Evolutionary conservation across 2,329 filamentous ascomycete genomes (phyloP).

Genomic region (Endocalyx cinctus): DNA sequence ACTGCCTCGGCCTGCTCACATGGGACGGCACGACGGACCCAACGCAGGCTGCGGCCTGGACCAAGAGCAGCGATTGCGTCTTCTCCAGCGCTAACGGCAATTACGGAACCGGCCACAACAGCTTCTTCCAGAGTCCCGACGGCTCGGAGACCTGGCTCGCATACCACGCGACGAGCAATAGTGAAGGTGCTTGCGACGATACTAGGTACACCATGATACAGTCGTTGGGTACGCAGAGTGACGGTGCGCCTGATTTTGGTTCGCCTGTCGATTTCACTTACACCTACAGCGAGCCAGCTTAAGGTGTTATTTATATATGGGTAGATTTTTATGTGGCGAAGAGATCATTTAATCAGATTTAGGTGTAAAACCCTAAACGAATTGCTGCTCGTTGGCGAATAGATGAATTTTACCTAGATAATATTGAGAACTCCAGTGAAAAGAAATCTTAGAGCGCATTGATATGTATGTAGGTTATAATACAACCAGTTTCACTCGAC

Average conservation of each 20-base stretch:
- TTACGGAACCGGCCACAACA: constrained; percentile 54
- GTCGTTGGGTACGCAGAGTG: constrained; percentile 42
- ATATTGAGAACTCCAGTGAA: too few relatives aligned
- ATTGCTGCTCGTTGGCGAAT: too few relatives aligned
- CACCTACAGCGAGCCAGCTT: constrained; percentile 8
- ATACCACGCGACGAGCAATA: constrained; percentile 49
- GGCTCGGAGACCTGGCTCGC: constrained; percentile 50
- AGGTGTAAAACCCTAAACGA: too few relatives aligned
- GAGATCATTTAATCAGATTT: too few relatives aligned
- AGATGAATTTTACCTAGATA: too few relatives aligned
- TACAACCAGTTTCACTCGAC: too few relatives aligned
- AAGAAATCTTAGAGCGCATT: too few relatives aligned
- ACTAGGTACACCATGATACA: constrained; percentile 51
- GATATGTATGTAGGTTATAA: too few relatives aligned
- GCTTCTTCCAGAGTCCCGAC: constrained; percentile 54
- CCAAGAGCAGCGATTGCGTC: constrained; percentile 44
- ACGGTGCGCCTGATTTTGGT: constrained; percentile 51
- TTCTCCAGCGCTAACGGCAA: constrained; percentile 51
- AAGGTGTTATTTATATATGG: too few relatives aligned
- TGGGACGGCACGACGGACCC: constrained; percentile 49
- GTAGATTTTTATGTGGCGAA: too few relatives aligned
- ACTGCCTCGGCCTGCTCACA: constrained; percentile 48
- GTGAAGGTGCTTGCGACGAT: constrained; percentile 46
- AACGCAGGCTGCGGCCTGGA: constrained; percentile 39
- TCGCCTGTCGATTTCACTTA: constrained; percentile 15